Conservation (phyloP, 768 basidiomycete genomes). For the Tricholoma hemisulphureum region DNA sequence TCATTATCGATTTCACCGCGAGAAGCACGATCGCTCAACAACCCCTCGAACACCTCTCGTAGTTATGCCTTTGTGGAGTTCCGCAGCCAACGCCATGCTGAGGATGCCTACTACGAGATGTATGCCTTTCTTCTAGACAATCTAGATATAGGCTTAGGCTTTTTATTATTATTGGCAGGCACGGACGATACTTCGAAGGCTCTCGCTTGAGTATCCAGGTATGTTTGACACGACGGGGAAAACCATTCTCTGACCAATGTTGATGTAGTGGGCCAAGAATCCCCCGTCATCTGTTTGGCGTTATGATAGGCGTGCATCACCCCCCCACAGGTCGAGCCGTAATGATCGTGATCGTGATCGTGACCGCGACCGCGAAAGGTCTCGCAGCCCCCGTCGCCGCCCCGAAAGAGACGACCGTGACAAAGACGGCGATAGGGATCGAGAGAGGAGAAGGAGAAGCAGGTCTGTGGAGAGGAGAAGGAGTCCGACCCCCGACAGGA, state of each 20-base stretch:
- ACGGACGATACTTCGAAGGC: slow-evolving; percentile 73
- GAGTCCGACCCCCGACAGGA: slow-evolving; percentile 42
- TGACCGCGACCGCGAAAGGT: slow-evolving; percentile 41
- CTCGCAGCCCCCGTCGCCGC: slow-evolving; percentile 52
- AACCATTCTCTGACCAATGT: not conserved
- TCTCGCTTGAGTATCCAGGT: slow-evolving; percentile 75
- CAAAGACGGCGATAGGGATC: slow-evolving; percentile 24
- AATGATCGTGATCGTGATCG: slow-evolving; percentile 33
- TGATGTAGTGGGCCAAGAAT: slow-evolving; percentile 70
- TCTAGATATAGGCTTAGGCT: not conserved
- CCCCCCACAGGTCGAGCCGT: slow-evolving; percentile 28
- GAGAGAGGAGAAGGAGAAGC: slow-evolving; percentile 6
- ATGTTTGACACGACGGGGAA: slow-evolving; percentile 11
- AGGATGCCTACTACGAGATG: slow-evolving; percentile 85
- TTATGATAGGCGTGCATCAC: slow-evolving; percentile 58
- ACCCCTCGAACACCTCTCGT: slow-evolving; percentile 38
- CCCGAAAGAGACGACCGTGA: slow-evolving; percentile 40
- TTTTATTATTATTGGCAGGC: slow-evolving; percentile 45
- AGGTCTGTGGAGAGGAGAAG: slow-evolving; percentile 25
- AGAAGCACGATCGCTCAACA: slow-evolving; percentile 51
- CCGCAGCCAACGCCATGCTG: slow-evolving; percentile 72
- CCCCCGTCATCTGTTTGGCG: slow-evolving; percentile 85
- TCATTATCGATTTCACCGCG: slow-evolving; percentile 35
- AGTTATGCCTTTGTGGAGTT: slow-evolving; percentile 90
- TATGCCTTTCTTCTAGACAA: slow-evolving; percentile 32